Evolutionary conservation across 805 yeast genomes (phyloP).

Genomic region (Schizosaccharomyces octosporus): DNA sequence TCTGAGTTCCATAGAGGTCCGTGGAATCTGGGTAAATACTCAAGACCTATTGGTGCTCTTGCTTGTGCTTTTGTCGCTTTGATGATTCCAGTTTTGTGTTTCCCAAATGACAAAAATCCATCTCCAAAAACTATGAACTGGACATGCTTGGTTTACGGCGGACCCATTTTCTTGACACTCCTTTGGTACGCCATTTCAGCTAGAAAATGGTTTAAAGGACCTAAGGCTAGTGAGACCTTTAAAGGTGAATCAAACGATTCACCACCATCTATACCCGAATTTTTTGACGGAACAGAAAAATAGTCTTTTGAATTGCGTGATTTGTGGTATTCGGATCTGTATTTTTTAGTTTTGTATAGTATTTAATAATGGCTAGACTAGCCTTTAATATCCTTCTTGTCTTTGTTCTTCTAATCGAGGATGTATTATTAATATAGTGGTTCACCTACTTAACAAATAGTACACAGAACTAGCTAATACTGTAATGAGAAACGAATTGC

Average conservation of each 20-base stretch:
- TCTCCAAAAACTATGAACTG: neutral
- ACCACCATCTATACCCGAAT: neutral
- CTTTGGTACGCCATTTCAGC: neutral
- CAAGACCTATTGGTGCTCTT: conserved; percentile 21
- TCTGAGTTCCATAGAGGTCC: conserved; percentile 35
- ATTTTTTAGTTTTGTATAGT: neutral
- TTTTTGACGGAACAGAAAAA: neutral
- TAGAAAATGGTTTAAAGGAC: conserved; percentile 1
- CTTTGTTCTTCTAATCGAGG: neutral
- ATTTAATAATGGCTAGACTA: neutral
- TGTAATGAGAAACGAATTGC: no score
- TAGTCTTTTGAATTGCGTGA: neutral
- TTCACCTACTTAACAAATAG: no score
- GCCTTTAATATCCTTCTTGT: neutral
- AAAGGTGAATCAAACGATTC: neutral
- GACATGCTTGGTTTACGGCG: neutral
- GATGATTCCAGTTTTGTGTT: conserved; percentile 36
- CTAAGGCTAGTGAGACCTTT: neutral
- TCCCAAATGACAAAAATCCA: conserved; percentile 11
- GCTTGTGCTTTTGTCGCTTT: conserved; percentile 26
- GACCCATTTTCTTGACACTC: neutral
- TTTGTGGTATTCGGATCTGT: neutral
- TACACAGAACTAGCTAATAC: no score
- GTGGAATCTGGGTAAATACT: conserved; percentile 33
- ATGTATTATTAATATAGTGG: no score